Conservation (phyloP, 2,329 filamentous ascomycete genomes). For the Fusarium luffae region DNA sequence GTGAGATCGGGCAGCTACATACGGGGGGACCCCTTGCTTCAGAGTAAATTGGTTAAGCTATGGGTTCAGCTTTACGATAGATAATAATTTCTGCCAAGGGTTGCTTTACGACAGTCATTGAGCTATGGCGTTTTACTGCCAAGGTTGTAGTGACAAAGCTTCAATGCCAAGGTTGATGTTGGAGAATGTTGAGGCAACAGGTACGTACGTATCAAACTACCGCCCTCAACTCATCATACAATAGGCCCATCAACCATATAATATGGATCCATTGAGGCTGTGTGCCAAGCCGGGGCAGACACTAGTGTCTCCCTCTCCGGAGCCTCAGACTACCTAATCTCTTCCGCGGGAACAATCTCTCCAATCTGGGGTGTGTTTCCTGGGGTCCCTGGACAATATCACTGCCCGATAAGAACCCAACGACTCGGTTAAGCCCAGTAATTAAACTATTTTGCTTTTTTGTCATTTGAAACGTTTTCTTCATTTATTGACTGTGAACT, state of each 20-base stretch:
- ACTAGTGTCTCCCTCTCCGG: neutral
- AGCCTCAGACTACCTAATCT: conserved; percentile 7
- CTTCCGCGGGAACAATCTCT: neutral
- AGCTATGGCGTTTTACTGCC: neutral
- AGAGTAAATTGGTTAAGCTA: neutral
- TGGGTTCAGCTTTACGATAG: neutral
- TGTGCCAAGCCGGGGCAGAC: conserved; percentile 37
- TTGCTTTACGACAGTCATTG: conserved; percentile 4
- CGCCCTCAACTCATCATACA: neutral
- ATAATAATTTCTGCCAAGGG: neutral
- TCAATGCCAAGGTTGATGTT: too few species aligned
- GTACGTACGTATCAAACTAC: neutral
- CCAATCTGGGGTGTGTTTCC: neutral
- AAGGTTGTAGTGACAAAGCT: neutral
- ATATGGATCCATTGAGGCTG: conserved; percentile 19
- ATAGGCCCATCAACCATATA: too few species aligned
- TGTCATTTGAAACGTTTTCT: conserved; percentile 2
- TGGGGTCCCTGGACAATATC: neutral
- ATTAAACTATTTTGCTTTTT: conserved; percentile 38
- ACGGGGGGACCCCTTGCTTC: conserved; percentile 9
- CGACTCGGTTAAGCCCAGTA: conserved; percentile 41
- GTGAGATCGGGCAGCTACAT: conserved; percentile 45
- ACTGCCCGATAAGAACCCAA: conserved; percentile 40
- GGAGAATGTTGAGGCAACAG: neutral
- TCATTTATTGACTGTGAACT: neutral